Percentiles rank a stretch among this genome's conserved stretches.
Conservation (phyloP, 2,329 filamentous ascomycete genomes). For the Meredithiella fracta region DNA sequence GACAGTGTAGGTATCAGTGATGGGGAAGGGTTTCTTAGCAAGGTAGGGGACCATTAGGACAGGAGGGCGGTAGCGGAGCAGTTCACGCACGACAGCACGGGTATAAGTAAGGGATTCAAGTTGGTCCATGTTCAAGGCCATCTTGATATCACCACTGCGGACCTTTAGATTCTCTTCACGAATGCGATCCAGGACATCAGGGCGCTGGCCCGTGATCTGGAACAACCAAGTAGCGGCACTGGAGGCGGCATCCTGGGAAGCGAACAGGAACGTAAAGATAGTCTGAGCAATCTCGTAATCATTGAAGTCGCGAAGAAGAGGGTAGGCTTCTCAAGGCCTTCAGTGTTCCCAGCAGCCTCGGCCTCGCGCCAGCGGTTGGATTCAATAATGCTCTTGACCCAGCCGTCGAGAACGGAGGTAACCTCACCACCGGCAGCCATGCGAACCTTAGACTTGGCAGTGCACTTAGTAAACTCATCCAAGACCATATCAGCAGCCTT, state of each 20-base stretch:
- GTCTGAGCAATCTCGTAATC: conserved; percentile 89
- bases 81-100: conserved; percentile 77
- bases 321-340: conserved; percentile 61
- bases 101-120: conserved; percentile 83
- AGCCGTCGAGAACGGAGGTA: conserved; percentile 88
- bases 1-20: conserved; percentile 75
- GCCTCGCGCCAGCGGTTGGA: conserved; percentile 69
- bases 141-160: conserved; percentile 57
- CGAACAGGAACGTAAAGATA: conserved; percentile 90
- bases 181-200: conserved; percentile 78
- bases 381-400: conserved; percentile 77
- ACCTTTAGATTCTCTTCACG: conserved; percentile 75
- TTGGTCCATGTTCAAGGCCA: conserved; percentile 61
- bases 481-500: conserved; percentile 88
- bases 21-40: conserved; percentile 87
- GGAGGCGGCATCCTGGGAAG: conserved; percentile 91
- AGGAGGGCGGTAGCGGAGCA: conserved; percentile 82
- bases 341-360: conserved; percentile 52
- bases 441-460: conserved; percentile 80
- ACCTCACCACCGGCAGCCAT: conserved; percentile 79
- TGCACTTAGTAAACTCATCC: conserved; percentile 75
- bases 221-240: conserved; percentile 90
- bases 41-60: conserved; percentile 95
- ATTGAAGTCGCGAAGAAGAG: conserved; percentile 69
- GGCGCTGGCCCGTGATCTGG: conserved; percentile 82